Base-by-base conservation (phyloP, 345 rosid genomes). In the Bruguiera gymnorhiza region DNA sequence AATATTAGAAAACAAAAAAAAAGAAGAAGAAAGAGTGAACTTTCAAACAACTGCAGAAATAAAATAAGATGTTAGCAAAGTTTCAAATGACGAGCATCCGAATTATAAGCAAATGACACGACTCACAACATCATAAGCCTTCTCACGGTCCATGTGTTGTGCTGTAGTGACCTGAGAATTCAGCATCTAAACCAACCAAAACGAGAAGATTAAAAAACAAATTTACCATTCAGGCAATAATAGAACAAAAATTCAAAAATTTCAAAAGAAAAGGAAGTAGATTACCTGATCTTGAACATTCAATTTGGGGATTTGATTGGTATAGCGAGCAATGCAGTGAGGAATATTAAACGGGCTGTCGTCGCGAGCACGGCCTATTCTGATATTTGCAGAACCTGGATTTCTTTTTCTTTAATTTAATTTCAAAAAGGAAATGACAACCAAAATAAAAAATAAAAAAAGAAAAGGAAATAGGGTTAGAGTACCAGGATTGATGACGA, bases 131-230 rank as follows among this genome's bases (percentile, higher is more conserved):
- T 91, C 96, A 73, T 92, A 94, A 5, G 97, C 86, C 82, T 84
- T 88, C 81, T 87, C 97, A 19, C 97, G 89, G 19, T 91, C 97
- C 80, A 83, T 76, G 60, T 87, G 92, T 72, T 89, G 99, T 16
- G 70, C 79, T 0, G 92, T 88, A 9, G 92, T 89, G 70, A 90
- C 85, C 78, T 88, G 91, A 84, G 86, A 86, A 77, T 88, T 89
- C 75, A 94, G 89, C 89, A 85, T 80, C 93, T 91, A 69, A 30
- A 70, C 54, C 60, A 13, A 67, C 36, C 48, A 63, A 67, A 57
- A 24, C 65, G 55, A n/a, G 5, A n/a, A 39, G 10, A 16, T 24
- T 24, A 8, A 55, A 72, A 30, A 55, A 32, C 27, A 61, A 10
- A 60, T 23, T 18, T 4, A 39, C 39, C 63, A 30, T 69, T 26